Evolutionary conservation across 768 basidiomycete genomes (phyloP).

Genomic region (Tulasnella sp.): DNA sequence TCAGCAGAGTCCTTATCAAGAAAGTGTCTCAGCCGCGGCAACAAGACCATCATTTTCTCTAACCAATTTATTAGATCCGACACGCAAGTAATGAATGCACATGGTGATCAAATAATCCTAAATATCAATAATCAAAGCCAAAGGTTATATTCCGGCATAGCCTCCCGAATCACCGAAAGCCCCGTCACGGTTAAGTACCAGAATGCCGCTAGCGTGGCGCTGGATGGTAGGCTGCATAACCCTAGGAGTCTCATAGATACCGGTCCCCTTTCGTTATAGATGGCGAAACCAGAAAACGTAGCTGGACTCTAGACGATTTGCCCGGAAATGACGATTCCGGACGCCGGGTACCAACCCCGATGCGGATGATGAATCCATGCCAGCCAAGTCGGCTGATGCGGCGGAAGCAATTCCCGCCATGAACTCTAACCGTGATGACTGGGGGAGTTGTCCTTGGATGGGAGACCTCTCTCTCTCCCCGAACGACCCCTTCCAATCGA

Average conservation of each 20-base stretch:
- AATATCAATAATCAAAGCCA: not conserved
- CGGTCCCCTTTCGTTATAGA: not conserved
- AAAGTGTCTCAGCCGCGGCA: too few species aligned
- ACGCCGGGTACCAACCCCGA: not conserved
- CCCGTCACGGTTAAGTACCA: too few species aligned
- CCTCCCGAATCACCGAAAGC: not conserved
- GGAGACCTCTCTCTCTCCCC: too few species aligned
- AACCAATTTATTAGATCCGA: not conserved
- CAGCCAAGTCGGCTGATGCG: not conserved
- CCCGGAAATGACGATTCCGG: not conserved
- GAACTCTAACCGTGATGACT: not conserved
- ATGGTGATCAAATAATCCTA: not conserved
- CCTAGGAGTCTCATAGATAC: not conserved
- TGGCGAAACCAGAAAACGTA: not conserved
- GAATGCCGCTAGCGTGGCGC: not conserved
- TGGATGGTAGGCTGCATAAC: not conserved
- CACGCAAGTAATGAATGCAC: not conserved
- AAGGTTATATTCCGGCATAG: not conserved
- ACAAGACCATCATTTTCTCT: too few species aligned
- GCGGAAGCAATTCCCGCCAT: not conserved
- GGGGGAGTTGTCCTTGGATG: too few species aligned
- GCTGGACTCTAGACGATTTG: not conserved
- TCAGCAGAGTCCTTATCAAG: too few species aligned
- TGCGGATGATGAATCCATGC: not conserved
- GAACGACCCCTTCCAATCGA: too few species aligned